Evolutionary conservation across 331 rosid genomes (phyloP), one percentile per base, ranked within the genome.

Genomic region (Quercus tomentella): DNA sequence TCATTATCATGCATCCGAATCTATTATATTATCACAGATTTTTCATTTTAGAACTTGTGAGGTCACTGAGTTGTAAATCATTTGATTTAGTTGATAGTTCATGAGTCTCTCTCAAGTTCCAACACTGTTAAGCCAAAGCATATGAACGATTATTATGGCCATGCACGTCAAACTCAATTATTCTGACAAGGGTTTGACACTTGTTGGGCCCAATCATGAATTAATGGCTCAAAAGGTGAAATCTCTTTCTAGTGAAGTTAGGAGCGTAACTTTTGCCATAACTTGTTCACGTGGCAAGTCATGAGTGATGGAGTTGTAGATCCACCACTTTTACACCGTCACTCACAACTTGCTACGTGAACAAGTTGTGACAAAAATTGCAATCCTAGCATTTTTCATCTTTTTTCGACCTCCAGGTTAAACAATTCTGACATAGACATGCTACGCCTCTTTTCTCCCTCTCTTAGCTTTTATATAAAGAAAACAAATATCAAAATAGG

Each of bases 81-180:
- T 35, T 35, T 52, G 83, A 74, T 76, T 61, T 73, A 86, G 84
- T 82, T 33, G 87, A 77, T 79, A 4, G 88, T 63, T 84, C 78
- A 71, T n/a, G 16, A 20, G 85, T 87, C 81, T 33, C 81, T 33
- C 20, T 72, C 81, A 45, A 35, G 62, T 77, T 84, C 81, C 26
- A 23, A 73, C 75, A 55, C 5, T n/a, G 73, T 43, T 3, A 52
- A 51, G 25, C 52, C 22, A 31, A 51, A 73, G 45, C 56, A 56
- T 65, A 22, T n/a, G 8, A 1, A 6, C 7, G 30, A 57, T 57
- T 67, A 26, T 26, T 73, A 23, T 66, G 81, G 84, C 71, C 58
- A 31, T 28, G 80, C 80, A 72, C 49, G 82, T 79, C 76, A 52
- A 57, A 41, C 10, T 63, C 79, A 73, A 63, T 65, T 49, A 73